Conservation (phyloP, 1,284 basidiomycete species). For the Moniliella sp. region DNA sequence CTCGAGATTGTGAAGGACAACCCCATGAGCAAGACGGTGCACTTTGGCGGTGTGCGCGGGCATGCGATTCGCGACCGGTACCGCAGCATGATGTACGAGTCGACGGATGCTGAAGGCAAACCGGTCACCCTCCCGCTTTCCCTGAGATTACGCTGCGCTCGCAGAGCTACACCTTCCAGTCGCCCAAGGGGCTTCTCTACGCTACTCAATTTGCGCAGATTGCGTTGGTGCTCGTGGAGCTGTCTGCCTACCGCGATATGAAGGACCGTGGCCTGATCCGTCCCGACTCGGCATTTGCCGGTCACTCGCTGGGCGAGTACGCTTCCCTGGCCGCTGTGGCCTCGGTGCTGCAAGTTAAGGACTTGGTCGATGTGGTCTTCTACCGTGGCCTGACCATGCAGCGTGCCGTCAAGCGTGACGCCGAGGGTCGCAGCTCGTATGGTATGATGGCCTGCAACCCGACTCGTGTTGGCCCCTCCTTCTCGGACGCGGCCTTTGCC, state of each 20-base stretch:
- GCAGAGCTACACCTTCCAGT: conserved; percentile 67
- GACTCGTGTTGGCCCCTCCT: conserved; percentile 56
- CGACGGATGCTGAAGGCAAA: conserved; percentile 69
- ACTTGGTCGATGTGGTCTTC: conserved; percentile 94
- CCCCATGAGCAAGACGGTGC: conserved; percentile 50
- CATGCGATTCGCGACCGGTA: conserved; percentile 90
- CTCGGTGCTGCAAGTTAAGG: conserved; percentile 76
- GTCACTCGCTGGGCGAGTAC: conserved; percentile 94
- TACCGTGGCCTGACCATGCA: conserved; percentile 99
- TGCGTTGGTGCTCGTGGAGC: conserved; percentile 76
- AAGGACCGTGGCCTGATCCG: conserved; percentile 83
- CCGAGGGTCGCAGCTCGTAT: conserved; percentile 76
- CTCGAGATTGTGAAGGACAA: conserved; percentile 50
- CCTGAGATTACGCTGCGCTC: conserved; percentile 19
- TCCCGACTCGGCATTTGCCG: conserved; percentile 72
- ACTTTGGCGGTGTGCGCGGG: conserved; percentile 96
- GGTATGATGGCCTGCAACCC: conserved; percentile 98
- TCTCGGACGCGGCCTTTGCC: conserved; percentile 63
- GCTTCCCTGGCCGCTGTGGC: conserved; percentile 90
- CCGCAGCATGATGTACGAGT: conserved; percentile 93
- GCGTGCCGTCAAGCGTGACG: conserved; percentile 80
- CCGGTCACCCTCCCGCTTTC: conserved; percentile 32
- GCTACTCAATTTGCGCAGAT: conserved; percentile 98
- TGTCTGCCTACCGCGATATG: conserved; percentile 94
- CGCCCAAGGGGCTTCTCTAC: conserved; percentile 78